Evolutionary conservation across 345 rosid genomes (phyloP), one percentile per base, ranked within the genome.

Genomic region (Acer yangbiense): DNA sequence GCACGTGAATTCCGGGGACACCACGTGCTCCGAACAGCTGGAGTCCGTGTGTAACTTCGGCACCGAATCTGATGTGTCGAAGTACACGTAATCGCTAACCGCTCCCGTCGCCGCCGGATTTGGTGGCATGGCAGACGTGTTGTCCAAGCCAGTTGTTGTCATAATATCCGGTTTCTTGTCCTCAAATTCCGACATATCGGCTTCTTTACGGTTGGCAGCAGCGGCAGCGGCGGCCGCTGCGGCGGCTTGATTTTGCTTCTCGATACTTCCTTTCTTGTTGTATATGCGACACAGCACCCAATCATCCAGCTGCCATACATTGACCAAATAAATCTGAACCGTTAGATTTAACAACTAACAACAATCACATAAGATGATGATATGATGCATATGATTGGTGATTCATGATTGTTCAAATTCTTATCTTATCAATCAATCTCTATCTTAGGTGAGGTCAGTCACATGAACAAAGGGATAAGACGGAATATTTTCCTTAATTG

Each of bases 261-360:
- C 96, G 41, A 91, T 72, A 3, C 80, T 4, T 27, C 99, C 98
- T 79, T 93, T 95, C 87, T 95, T 95, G 87, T 95, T 93, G 86
- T 95, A 92, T 73, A 95, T 91, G 71, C 99, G 99, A 79, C 97
- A 95, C 57, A 95, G 77, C 65, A 95, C 98, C 98, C 98, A 95
- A 88, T 95, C 98, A 65, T 95, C 98, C 46, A 95, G 85, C 99
- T 95, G 97, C 65, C 80, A 55, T 35, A 35, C 6, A 35, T 54
- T 54, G 18, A 17, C 8, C 12, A 44, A 64, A 27, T 0, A 61
- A 48, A 77, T 12, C 32, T 18, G 1, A 43, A 43, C 65, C 35
- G 68, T 66, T 8, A 1, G 10, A 35, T 75, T 41, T 35, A 35
- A 35, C 39, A 32, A 3, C 35, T 3, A 3, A 3, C 39, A 61